phyloP scores from a whole-genome alignment of 1,284 basidiomycete species.

The Bjerkandera adusta region DNA sequence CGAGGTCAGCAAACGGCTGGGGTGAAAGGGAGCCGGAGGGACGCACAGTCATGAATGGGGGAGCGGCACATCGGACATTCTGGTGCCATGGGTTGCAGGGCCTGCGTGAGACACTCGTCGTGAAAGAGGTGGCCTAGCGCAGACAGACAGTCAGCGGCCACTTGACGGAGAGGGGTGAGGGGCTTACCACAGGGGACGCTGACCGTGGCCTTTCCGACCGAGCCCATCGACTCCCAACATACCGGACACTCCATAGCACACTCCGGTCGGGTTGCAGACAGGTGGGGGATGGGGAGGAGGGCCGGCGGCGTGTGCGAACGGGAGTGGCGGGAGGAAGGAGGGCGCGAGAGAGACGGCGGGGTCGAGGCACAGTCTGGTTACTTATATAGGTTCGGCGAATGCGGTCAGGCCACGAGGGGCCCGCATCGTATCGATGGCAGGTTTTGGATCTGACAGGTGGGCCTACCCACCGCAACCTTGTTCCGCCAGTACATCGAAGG shows the following conservation, averaged over 20 bases:
- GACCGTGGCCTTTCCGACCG: background rate
- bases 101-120: conserved; percentile 5
- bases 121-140: conserved; percentile 10
- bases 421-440: background rate
- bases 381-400: background rate
- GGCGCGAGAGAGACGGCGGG: background rate
- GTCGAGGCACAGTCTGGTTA: background rate
- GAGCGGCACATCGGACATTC: conserved; percentile 10
- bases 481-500: background rate
- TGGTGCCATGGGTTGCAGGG: background rate
- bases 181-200: conserved; percentile 10
- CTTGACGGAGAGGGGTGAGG: too few species aligned
- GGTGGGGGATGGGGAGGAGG: background rate
- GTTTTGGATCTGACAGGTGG: conserved; percentile 2
- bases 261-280: background rate
- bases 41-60: conserved; percentile 10
- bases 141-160: background rate
- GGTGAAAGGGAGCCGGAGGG: background rate
- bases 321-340: background rate
- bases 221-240: conserved; percentile 5
- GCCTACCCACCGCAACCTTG: background rate
- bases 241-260: conserved; percentile 12
- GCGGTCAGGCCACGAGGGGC: conserved; percentile 6
- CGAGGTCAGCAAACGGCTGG: background rate
- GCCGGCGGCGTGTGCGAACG: background rate